phyloP scores from a whole-genome alignment of 129 eudicot genomes.

The Tagetes erecta region DNA sequence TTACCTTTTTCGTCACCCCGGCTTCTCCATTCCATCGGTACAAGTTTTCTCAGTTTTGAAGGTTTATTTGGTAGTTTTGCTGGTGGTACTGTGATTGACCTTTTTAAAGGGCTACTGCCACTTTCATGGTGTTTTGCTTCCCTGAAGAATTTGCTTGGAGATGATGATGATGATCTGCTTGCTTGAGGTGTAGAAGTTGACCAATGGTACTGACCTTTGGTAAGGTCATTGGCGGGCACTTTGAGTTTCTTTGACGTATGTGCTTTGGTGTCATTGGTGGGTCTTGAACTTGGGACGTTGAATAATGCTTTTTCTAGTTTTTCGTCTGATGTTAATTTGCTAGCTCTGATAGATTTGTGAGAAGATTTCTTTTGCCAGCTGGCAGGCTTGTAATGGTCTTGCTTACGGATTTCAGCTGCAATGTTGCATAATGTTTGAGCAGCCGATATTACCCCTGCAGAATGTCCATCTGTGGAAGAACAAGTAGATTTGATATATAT shows the following conservation, averaged over 20 bases:
- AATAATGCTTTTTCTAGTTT: constrained; percentile 48
- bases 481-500: not conserved
- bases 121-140: constrained; percentile 39
- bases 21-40: constrained; percentile 57
- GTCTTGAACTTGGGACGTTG: constrained; percentile 45
- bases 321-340: constrained; percentile 49
- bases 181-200: constrained; percentile 45
- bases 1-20: constrained; percentile 31
- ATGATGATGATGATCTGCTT: constrained; percentile 54
- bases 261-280: constrained; percentile 4
- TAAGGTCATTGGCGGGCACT: constrained; percentile 27
- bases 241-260: constrained; percentile 49
- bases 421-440: constrained; percentile 74
- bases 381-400: constrained; percentile 32
- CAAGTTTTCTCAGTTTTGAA: constrained; percentile 59
- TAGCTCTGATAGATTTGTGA: constrained; percentile 53
- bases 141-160: constrained; percentile 52
- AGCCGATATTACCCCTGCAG: constrained; percentile 60
- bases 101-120: constrained; percentile 43
- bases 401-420: constrained; percentile 47
- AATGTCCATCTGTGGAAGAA: constrained; percentile 44
- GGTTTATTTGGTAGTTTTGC: constrained; percentile 45
- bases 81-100: constrained; percentile 49
- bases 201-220: constrained; percentile 44
- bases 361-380: constrained; percentile 62